A percentile compares a stretch with the other conserved stretches of the same genome.
Evolutionary conservation across 73 alveolate species (phyloP).

Genomic region (Tetrahymena malaccensis): DNA sequence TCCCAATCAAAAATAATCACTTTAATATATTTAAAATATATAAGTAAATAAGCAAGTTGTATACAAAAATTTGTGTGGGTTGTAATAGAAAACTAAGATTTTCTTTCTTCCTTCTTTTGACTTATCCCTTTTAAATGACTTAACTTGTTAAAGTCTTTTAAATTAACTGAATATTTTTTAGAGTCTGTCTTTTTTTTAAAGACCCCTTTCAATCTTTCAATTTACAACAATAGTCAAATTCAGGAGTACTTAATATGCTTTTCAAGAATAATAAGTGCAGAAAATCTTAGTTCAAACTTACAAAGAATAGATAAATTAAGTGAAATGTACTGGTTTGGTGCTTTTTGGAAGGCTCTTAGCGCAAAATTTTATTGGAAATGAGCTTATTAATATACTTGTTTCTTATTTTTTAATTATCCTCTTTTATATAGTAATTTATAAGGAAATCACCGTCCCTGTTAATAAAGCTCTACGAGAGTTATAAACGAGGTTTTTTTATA

Average conservation of each 20-base stretch:
- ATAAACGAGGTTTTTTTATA: not conserved
- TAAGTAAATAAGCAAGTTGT: no score
- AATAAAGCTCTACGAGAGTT: not conserved
- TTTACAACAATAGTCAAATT: no score
- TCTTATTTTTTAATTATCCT: not conserved
- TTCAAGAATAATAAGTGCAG: not conserved
- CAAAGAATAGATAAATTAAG: not conserved
- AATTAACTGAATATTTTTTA: no score
- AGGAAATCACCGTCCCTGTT: not conserved
- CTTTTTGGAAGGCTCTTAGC: not conserved
- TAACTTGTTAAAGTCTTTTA: no score
- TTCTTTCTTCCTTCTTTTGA: no score
- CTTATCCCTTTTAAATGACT: no score
- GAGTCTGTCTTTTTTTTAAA: no score
- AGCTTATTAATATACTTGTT: not conserved
- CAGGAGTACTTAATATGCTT: no score
- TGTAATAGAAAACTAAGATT: not conserved
- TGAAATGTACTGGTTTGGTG: not conserved
- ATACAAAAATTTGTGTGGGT: no score
- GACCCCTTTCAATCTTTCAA: no score
- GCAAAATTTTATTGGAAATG: not conserved
- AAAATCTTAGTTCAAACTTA: not conserved
- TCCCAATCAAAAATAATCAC: conserved; percentile 99
- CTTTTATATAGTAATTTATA: not conserved
- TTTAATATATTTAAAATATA: not conserved